Evolutionary conservation across 352 stramenopile genomes (phyloP), one percentile per base, ranked within the genome.

Genomic region (Globisporangium solare): DNA sequence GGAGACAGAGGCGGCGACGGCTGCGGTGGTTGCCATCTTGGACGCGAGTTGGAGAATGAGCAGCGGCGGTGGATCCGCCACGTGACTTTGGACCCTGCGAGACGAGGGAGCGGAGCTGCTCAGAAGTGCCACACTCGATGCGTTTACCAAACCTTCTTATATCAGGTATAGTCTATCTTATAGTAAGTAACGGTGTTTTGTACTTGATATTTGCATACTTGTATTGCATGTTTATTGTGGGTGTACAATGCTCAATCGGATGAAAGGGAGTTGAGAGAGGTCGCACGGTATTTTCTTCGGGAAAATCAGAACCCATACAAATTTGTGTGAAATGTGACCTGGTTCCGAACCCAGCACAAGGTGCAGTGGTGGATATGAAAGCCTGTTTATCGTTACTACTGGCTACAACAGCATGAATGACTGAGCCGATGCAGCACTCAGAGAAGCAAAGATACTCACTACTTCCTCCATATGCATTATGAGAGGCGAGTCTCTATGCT

Each of bases 1-100:
- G 37, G 61, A 66, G 47, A 51, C 39, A 12, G 42, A 51, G 37
- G 43, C 58, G 31, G 15, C 49, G 31, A 59, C 47, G 40, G 51
- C n/a, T n/a, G n/a, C 10, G 35, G 45, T 45, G 35, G 59, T 51
- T 27, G 54, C 40, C 59, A 66, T 61, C 21, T 24, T 43, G 39
- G 39, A 43, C 39, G 39, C 39, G 39, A 43, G 39, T 43, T 43
- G 39, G 39, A 43, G 39, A 43, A 43, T 43, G 39, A 43, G 39
- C 39, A 13, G 12, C 39, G 39, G 39, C 13, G 39, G 39, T 13
- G 12, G 17, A 43, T 43, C n/a, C 17, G 39, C 39, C 39, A 43
- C 39, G 39, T 43, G 39, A 43, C 39, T 43, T 8, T 43, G 39
- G 39, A 43, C 39, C 39, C 13, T 15, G 17, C 12, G 39, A 43